These are phyloP conservation scores for Cercospora citrullina DNA, from an alignment of 2,329 filamentous ascomycete genomes.

Conservation along the genomic window DNA sequence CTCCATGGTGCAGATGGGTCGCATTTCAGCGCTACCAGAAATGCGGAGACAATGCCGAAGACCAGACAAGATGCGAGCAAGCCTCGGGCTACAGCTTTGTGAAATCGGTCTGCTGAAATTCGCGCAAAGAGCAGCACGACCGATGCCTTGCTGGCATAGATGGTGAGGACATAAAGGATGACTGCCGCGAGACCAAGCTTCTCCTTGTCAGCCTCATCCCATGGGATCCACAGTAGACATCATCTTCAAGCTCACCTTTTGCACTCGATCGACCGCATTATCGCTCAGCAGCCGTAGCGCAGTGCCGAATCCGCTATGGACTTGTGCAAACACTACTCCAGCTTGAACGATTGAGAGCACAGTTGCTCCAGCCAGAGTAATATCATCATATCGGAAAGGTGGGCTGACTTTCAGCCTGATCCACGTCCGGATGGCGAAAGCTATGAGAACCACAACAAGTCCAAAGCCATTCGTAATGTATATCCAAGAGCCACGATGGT, in stretches of 20 bases:
- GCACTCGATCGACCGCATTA: conserved; percentile 31
- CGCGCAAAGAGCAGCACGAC: conserved; percentile 48
- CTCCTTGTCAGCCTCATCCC: not conserved
- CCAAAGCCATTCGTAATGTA: conserved; percentile 44
- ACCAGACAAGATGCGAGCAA: conserved; percentile 42
- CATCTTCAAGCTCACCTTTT: conserved; percentile 38
- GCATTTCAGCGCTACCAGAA: conserved; percentile 47
- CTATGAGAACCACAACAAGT: conserved; percentile 43
- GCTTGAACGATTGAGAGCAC: conserved; percentile 43
- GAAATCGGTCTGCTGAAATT: conserved; percentile 46
- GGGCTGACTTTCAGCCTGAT: conserved; percentile 40
- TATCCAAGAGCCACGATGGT: conserved; percentile 45
- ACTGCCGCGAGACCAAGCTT: conserved; percentile 45
- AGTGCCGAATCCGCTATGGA: conserved; percentile 46
- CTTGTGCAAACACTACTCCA: conserved; percentile 41
- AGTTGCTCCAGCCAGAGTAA: conserved; percentile 38
- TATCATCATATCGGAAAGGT: conserved; percentile 40
- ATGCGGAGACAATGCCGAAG: conserved; percentile 44
- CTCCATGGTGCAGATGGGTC: conserved; percentile 43
- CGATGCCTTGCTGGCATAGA: conserved; percentile 49
- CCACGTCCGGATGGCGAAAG: conserved; percentile 44
- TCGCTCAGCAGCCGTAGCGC: conserved; percentile 31
- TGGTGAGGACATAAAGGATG: conserved; percentile 45
- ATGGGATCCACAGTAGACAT: not conserved
- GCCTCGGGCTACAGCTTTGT: conserved; percentile 41